Evolutionary conservation across 805 yeast species (phyloP).

Genomic region (Yarrowia porcina): DNA sequence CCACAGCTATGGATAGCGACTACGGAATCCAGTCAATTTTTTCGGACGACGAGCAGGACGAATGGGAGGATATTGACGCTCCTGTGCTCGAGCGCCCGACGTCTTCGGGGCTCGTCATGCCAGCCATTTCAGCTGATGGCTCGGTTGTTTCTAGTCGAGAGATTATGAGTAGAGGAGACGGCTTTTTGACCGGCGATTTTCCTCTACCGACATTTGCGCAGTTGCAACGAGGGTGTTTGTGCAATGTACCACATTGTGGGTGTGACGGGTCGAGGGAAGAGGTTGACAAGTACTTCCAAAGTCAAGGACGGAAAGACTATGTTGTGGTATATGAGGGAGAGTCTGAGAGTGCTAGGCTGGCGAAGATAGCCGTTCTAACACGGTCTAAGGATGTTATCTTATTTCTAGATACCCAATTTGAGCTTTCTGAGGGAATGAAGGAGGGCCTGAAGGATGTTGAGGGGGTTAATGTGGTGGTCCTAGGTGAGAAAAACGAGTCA

Average conservation of each 20-base stretch:
- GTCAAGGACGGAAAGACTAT: not conserved
- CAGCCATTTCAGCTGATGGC: not conserved
- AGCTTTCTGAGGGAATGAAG: not conserved
- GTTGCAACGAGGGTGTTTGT: not conserved
- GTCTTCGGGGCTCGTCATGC: not conserved
- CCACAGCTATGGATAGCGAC: slow-evolving; percentile 7
- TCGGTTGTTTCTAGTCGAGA: not conserved
- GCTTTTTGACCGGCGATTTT: slow-evolving; percentile 1
- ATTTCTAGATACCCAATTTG: not conserved
- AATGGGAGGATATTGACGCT: slow-evolving; percentile 10
- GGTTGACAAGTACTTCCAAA: not conserved
- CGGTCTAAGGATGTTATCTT: not conserved
- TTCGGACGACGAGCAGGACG: slow-evolving; percentile 12
- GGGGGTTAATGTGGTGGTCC: not conserved
- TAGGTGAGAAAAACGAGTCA: not conserved
- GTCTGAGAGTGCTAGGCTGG: not conserved
- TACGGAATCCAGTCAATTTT: slow-evolving; percentile 13
- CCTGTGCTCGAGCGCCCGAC: slow-evolving; percentile 7
- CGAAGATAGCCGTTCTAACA: not conserved
- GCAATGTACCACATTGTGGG: not conserved
- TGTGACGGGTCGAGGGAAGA: not conserved
- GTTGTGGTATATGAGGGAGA: not conserved
- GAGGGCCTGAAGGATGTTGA: not conserved
- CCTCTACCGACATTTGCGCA: not conserved
- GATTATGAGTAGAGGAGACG: not conserved